Conservation (phyloP, 805 yeast species). For the Pachysolen tannophilus region DNA sequence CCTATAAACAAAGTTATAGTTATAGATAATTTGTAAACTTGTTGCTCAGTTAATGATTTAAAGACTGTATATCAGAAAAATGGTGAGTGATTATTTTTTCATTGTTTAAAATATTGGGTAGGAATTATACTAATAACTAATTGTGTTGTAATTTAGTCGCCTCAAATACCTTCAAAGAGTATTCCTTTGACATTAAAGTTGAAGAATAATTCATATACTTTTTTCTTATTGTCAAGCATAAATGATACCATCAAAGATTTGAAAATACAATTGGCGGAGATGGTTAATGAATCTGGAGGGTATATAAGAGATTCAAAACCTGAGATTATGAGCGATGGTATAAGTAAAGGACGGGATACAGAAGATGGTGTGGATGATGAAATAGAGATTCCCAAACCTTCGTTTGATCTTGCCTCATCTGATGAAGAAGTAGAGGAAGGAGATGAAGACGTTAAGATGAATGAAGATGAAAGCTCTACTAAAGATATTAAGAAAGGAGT, state of each 20-base stretch:
- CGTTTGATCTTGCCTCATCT: slow-evolving; percentile 25
- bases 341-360: too few species aligned
- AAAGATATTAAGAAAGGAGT: slow-evolving; percentile 12
- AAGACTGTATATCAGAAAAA: too few species aligned
- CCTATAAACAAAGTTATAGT: too few species aligned
- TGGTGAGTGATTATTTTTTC: too few species aligned
- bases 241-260: slow-evolving; percentile 18
- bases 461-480: not conserved
- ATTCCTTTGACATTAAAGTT: slow-evolving; percentile 19
- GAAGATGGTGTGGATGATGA: too few species aligned
- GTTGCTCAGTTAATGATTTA: too few species aligned
- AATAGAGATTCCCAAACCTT: slow-evolving; percentile 31
- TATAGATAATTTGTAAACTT: too few species aligned
- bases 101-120: too few species aligned
- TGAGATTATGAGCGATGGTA: too few species aligned
- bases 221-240: slow-evolving; percentile 19
- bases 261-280: slow-evolving; percentile 23
- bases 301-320: slow-evolving; percentile 21
- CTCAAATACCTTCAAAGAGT: not conserved
- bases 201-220: slow-evolving; percentile 27
- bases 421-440: slow-evolving; percentile 16
- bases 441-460: slow-evolving; percentile 10
- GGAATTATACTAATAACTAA: too few species aligned
- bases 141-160: not conserved
- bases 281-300: slow-evolving; percentile 44